Evolutionary conservation across 2,329 filamentous ascomycete species (phyloP).

Genomic region (Cladorrhinum sp.): DNA sequence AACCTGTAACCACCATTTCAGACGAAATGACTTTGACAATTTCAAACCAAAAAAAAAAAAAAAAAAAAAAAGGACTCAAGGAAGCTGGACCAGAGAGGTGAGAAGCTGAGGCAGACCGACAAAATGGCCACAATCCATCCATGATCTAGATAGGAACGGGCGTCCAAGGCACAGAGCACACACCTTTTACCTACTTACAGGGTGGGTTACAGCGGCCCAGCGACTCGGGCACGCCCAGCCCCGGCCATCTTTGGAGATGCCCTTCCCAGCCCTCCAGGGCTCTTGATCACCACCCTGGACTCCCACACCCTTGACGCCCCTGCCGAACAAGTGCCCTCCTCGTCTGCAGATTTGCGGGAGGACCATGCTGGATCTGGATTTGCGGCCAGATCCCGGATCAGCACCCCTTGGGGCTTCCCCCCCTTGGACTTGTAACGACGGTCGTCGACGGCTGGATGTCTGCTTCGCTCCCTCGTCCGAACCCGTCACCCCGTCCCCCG

Average conservation of each 20-base stretch:
- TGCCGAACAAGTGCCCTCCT: constrained; percentile 4
- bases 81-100: not conserved
- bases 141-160: not conserved
- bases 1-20: not conserved
- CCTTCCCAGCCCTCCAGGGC: constrained; percentile 3
- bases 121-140: not conserved
- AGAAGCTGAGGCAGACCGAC: constrained; percentile 1
- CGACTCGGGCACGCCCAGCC: constrained; percentile 6
- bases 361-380: constrained; percentile 17
- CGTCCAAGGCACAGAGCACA: not conserved
- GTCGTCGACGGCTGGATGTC: not conserved
- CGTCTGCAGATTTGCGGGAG: constrained; percentile 7
- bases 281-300: not conserved
- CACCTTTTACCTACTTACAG: not conserved
- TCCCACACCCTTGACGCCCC: constrained; percentile 4
- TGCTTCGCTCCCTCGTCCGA: not conserved
- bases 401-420: not conserved
- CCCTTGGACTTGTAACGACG: not conserved
- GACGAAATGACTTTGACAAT: not conserved
- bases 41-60: no score
- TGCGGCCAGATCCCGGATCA: constrained; percentile 16
- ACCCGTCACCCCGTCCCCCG: not conserved
- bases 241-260: not conserved
- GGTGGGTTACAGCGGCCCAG: constrained; percentile 9
- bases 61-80: no score